A percentile compares a stretch with the other conserved stretches of the same genome.
These are phyloP conservation scores for Amanita inopinata DNA, from an alignment of 768 basidiomycete genomes.

Conservation along the genomic window DNA sequence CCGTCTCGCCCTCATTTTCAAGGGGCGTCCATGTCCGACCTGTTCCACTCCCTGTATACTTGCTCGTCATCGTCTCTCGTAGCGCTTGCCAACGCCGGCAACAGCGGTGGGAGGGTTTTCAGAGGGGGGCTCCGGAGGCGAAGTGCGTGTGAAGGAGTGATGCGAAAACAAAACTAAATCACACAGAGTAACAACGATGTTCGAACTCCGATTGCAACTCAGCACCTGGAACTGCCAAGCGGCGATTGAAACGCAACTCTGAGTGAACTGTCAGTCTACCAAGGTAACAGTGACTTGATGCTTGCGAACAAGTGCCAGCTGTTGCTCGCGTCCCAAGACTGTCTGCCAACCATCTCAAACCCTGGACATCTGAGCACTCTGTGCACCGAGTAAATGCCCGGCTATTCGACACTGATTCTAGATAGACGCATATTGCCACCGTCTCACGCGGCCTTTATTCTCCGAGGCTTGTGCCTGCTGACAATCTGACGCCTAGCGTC, in stretches of 20 bases:
- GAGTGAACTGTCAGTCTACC: too few relatives aligned
- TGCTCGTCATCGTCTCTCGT: neutral
- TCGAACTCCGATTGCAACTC: neutral
- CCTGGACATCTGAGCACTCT: too few relatives aligned
- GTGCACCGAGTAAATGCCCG: too few relatives aligned
- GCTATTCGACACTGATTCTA: too few relatives aligned
- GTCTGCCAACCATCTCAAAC: slow-evolving; percentile 10
- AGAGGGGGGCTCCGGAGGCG: neutral
- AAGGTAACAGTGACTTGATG: too few relatives aligned
- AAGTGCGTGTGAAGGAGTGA: neutral
- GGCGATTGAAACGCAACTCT: neutral
- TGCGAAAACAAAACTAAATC: neutral
- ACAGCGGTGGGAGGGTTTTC: neutral
- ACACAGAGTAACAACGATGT: too few relatives aligned
- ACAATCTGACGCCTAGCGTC: too few relatives aligned
- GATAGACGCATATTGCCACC: slow-evolving; percentile 9
- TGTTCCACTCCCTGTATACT: neutral
- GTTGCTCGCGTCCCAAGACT: too few relatives aligned
- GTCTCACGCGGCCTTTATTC: too few relatives aligned
- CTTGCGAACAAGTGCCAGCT: too few relatives aligned
- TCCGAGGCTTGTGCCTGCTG: too few relatives aligned
- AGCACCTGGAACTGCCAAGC: neutral
- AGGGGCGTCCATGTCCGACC: neutral
- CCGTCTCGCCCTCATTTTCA: neutral
- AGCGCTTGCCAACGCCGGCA: too few relatives aligned